Evolutionary conservation across 331 rosid species (phyloP).

Genomic region (Saraca asoca): DNA sequence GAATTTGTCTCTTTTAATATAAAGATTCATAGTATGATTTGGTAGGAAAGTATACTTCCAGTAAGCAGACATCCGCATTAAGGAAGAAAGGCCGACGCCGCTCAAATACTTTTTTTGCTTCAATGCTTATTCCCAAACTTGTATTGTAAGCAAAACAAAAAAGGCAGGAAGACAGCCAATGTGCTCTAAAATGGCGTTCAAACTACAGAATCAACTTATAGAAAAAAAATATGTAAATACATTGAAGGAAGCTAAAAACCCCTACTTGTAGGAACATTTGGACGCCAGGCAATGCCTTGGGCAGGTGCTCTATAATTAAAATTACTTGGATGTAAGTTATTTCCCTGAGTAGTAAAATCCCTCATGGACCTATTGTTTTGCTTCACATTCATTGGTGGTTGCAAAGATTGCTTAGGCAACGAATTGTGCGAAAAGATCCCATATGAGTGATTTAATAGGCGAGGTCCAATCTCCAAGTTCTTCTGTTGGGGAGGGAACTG

Average conservation of each 20-base stretch:
- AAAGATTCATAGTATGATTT: too few species aligned
- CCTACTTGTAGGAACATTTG: constrained; percentile 64
- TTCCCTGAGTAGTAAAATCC: constrained; percentile 47
- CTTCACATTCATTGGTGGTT: constrained; percentile 41
- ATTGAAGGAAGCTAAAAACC: constrained; percentile 48
- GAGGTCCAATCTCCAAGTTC: constrained; percentile 49
- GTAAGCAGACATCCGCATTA: too few species aligned
- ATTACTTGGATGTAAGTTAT: constrained; percentile 31
- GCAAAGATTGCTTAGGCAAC: constrained; percentile 38
- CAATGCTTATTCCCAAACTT: too few species aligned
- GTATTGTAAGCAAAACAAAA: too few species aligned
- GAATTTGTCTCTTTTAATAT: too few species aligned
- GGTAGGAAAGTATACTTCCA: too few species aligned
- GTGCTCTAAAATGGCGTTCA: too few species aligned
- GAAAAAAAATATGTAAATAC: background rate
- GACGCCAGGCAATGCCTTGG: constrained; percentile 56
- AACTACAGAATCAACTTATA: too few species aligned
- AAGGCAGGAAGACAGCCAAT: too few species aligned
- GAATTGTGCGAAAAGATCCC: constrained; percentile 38
- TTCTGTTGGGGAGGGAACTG: constrained; percentile 42
- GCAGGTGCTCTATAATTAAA: constrained; percentile 44
- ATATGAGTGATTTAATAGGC: constrained; percentile 44
- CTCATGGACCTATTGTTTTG: constrained; percentile 41
- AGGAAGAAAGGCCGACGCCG: too few species aligned
- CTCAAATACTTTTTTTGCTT: too few species aligned